Conservation (phyloP, 345 rosid species). For the Eucalyptus cloeziana region DNA sequence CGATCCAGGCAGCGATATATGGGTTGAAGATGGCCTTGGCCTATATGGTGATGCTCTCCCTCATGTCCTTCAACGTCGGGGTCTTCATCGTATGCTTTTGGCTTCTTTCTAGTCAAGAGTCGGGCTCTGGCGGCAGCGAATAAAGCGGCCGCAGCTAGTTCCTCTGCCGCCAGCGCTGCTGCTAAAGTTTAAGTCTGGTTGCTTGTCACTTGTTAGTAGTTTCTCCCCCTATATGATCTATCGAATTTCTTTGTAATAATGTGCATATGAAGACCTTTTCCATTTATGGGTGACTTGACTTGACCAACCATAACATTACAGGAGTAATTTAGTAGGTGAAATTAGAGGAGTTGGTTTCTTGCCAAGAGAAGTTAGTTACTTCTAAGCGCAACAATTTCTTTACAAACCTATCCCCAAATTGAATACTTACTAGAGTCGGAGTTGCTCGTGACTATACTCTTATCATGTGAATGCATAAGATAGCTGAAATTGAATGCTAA, state of each 20-base stretch:
- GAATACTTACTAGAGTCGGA: not conserved
- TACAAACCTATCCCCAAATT: not conserved
- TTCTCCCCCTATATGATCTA: not conserved
- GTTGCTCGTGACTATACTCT: not conserved
- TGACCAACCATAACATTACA: not conserved
- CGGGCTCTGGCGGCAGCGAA: not conserved
- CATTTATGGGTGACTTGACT: not conserved
- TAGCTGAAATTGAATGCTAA: not conserved
- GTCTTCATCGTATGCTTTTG: conserved; percentile 1
- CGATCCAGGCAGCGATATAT: not conserved
- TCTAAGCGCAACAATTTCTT: not conserved
- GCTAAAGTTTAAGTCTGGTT: not conserved
- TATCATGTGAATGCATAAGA: not conserved
- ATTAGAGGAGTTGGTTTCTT: not conserved
- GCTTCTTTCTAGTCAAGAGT: not conserved
- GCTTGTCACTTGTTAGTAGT: not conserved
- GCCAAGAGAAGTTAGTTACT: not conserved
- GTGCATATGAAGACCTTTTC: not conserved
- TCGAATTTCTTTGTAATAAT: not conserved
- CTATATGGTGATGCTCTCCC: conserved; percentile 6
- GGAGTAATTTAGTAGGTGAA: not conserved
- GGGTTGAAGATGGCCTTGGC: not conserved
- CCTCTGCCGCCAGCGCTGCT: not conserved
- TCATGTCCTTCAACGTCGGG: conserved; percentile 11
- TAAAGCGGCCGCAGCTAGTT: not conserved